These are phyloP conservation scores for Austroboletus eburneus DNA, from an alignment of 768 basidiomycete genomes.

Conservation along the genomic window DNA sequence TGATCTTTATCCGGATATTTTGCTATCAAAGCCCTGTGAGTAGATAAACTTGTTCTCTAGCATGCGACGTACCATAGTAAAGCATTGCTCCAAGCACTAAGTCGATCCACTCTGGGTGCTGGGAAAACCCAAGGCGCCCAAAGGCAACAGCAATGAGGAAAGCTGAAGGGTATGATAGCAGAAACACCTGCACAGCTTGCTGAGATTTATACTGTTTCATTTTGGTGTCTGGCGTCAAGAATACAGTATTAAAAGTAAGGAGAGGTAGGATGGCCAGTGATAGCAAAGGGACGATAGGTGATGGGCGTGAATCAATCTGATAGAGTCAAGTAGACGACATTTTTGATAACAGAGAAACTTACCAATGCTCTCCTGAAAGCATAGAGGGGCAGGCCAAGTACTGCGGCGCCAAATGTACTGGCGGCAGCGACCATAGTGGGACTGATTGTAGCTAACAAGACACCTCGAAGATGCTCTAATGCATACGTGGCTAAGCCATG, in stretches of 20 bases:
- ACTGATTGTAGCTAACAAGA: conserved; percentile 55
- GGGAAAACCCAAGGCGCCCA: conserved; percentile 62
- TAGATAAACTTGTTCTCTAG: background rate
- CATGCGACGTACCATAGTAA: conserved; percentile 51
- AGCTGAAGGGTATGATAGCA: conserved; percentile 54
- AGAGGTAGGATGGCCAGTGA: conserved; percentile 59
- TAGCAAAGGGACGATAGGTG: conserved; percentile 51
- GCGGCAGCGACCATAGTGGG: conserved; percentile 52
- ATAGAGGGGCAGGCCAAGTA: conserved; percentile 64
- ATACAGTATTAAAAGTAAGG: conserved; percentile 59
- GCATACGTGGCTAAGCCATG: conserved; percentile 59
- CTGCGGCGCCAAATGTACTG: conserved; percentile 56
- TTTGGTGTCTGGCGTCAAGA: conserved; percentile 50
- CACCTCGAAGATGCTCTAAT: conserved; percentile 57
- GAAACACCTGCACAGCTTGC: conserved; percentile 53
- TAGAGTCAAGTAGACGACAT: conserved; percentile 8
- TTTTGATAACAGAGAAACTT: conserved; percentile 19
- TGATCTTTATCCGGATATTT: conserved; percentile 49
- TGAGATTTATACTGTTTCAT: conserved; percentile 44
- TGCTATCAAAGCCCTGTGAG: conserved; percentile 33
- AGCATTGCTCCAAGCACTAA: conserved; percentile 52
- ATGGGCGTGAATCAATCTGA: conserved; percentile 48
- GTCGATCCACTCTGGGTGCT: conserved; percentile 57
- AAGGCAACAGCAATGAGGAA: conserved; percentile 47
- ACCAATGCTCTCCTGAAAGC: conserved; percentile 57